Conservation (phyloP, 768 basidiomycete genomes). For the Lanmaoa pseudosensibilis region DNA sequence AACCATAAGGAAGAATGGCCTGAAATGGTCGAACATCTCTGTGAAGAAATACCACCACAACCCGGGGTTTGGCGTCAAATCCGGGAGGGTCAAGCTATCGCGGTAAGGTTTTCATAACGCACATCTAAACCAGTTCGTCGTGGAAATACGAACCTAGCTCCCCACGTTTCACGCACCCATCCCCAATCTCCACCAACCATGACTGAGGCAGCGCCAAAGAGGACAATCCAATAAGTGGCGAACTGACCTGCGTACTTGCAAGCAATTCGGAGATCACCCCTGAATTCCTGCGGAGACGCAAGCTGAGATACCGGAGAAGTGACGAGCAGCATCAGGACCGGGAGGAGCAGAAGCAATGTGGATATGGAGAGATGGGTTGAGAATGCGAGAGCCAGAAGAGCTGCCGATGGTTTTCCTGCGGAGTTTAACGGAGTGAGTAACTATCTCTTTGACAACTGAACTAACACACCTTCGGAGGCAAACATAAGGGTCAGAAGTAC, state of each 20-base stretch:
- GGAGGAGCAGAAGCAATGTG: conserved; percentile 63
- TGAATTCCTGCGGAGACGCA: conserved; percentile 51
- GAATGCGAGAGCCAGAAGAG: conserved; percentile 69
- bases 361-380: conserved; percentile 73
- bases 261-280: conserved; percentile 5
- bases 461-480: conserved; percentile 59
- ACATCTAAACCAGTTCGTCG: background rate
- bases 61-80: conserved; percentile 91
- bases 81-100: conserved; percentile 73
- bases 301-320: conserved; percentile 64
- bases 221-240: conserved; percentile 44
- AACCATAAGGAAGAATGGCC: conserved; percentile 92
- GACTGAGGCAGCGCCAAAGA: conserved; percentile 48
- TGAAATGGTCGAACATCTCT: conserved; percentile 98
- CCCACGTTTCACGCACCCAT: conserved; percentile 84
- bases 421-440: background rate
- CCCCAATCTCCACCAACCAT: conserved; percentile 58
- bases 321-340: conserved; percentile 64
- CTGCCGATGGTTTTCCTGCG: conserved; percentile 56
- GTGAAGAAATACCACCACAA: conserved; percentile 99
- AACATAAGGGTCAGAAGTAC: conserved; percentile 66
- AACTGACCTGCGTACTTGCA: conserved; percentile 48
- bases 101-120: background rate
- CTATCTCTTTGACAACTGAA: background rate
- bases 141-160: conserved; percentile 58